Evolutionary conservation across 768 basidiomycete genomes (phyloP).

Genomic region (Lactarius hengduanensis): DNA sequence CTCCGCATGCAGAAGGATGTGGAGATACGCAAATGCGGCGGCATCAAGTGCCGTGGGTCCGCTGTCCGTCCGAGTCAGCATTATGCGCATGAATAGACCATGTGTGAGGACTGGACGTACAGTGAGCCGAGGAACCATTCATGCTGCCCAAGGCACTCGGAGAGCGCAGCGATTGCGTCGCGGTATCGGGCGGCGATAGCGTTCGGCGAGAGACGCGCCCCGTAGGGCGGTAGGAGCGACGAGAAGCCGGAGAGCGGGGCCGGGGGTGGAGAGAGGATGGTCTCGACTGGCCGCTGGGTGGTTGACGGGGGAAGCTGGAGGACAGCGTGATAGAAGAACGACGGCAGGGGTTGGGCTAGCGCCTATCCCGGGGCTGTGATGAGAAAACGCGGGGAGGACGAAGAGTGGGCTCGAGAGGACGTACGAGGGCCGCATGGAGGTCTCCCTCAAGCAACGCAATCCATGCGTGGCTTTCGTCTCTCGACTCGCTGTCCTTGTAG

Average conservation of each 20-base stretch:
- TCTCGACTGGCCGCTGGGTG: conserved; percentile 40
- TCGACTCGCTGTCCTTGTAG: conserved; percentile 55
- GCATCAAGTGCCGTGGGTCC: conserved; percentile 78
- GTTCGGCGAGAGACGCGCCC: conserved; percentile 51
- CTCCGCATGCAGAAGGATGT: conserved; percentile 54
- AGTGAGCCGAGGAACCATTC: conserved; percentile 78
- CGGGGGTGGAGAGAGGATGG: conserved; percentile 61
- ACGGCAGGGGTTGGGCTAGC: conserved; percentile 47
- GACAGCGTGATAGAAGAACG: conserved; percentile 42
- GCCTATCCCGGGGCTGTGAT: conserved; percentile 37
- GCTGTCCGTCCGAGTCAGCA: conserved; percentile 39
- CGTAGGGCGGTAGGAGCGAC: conserved; percentile 60
- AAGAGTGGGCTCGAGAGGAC: conserved; percentile 16
- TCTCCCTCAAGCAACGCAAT: conserved; percentile 71
- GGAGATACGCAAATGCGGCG: conserved; percentile 77
- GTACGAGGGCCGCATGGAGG: conserved; percentile 73
- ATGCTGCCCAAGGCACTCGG: conserved; percentile 71
- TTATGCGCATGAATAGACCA: not conserved
- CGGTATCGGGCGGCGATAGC: conserved; percentile 58
- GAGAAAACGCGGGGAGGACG: conserved; percentile 12
- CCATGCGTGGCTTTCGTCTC: conserved; percentile 82
- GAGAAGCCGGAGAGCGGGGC: conserved; percentile 68
- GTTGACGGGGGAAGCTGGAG: conserved; percentile 40
- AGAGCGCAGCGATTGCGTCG: conserved; percentile 70
- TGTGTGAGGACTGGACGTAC: conserved; percentile 41